Evolutionary conservation across 306 rosid species (phyloP).

Genomic region (Malus sieversii): DNA sequence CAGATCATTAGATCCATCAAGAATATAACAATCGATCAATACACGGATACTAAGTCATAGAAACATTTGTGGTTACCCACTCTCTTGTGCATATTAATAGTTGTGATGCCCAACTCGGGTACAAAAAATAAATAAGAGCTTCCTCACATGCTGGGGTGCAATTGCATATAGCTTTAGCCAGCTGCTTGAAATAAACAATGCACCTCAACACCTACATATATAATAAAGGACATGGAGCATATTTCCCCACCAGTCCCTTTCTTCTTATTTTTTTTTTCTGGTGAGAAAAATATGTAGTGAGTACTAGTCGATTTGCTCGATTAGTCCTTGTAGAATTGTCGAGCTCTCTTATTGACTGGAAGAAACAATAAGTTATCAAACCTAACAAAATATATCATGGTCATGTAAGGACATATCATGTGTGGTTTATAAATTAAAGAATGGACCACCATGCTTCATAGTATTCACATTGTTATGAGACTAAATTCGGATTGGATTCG

Average conservation of each 20-base stretch:
- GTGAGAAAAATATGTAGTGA: background rate
- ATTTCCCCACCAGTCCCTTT: background rate
- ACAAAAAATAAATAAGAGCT: background rate
- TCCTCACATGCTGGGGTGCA: background rate
- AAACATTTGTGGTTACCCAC: conserved; percentile 2
- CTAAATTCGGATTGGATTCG: background rate
- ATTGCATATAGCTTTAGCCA: background rate
- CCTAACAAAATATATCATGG: background rate
- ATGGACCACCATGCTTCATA: background rate
- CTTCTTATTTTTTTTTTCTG: background rate
- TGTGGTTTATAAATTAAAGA: background rate
- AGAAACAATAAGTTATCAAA: background rate
- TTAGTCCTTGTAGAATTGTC: background rate
- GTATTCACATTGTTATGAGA: background rate
- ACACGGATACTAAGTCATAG: background rate
- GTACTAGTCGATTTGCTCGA: background rate
- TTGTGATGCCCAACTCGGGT: background rate
- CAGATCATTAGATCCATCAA: background rate
- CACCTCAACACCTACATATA: background rate
- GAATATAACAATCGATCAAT: background rate
- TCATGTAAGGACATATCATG: background rate
- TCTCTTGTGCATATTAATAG: background rate
- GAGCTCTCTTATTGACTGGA: background rate
- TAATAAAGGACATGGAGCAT: background rate
- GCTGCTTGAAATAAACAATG: background rate